Evolutionary conservation across 106 monocot genomes (phyloP), one percentile per base, ranked within the genome.

Genomic region (Hemerocallis citrina): DNA sequence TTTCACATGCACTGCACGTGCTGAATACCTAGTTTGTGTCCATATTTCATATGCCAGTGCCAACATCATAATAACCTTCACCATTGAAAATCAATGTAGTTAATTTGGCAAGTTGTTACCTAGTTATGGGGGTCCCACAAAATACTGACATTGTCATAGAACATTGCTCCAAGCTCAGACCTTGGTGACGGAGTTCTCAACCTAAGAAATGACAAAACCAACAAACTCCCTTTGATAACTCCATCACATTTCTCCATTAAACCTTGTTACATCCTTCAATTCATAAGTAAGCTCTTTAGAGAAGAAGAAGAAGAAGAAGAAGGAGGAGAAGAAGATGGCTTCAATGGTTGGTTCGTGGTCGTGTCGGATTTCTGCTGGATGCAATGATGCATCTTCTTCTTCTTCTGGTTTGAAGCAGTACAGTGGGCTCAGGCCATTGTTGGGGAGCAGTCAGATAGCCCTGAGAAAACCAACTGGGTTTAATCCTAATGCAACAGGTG

Each of bases 381-480:
- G 27, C 25, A 43, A 7, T 31, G 43, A 62, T 28, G 57, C 57
- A 35, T 57, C 33, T 10, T 6, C 37, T 11, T 38, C 37, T 38
- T 38, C 37, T 38, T 4, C 35, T 8, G 20, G 36, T 20, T 37
- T 62, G 61, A 62, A 29, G 29, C 61, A 45, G 25, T 59, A 40
- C 39, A 25, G 34, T 40, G 59, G 59, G 24, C 15, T 40, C 9
- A 59, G 34, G 39, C 59, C 59, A 59, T 24, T 59, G 59, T 39
- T 40, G 38, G 59, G 59, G 25, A 39, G 19, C 37, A 59, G 10
- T 1, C 54, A 59, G 25, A 39, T 59, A 2, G 1, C 39, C 14
- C n/a, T 40, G 24, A 59, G 59, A 24, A 59, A 25, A 40, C 38
- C 58, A 58, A 34, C 28, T 17, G 34, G 56, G 33, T 56, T 27